phyloP scores from a whole-genome alignment of 2,329 filamentous ascomycete species.

The Triangularia verruculosa region DNA sequence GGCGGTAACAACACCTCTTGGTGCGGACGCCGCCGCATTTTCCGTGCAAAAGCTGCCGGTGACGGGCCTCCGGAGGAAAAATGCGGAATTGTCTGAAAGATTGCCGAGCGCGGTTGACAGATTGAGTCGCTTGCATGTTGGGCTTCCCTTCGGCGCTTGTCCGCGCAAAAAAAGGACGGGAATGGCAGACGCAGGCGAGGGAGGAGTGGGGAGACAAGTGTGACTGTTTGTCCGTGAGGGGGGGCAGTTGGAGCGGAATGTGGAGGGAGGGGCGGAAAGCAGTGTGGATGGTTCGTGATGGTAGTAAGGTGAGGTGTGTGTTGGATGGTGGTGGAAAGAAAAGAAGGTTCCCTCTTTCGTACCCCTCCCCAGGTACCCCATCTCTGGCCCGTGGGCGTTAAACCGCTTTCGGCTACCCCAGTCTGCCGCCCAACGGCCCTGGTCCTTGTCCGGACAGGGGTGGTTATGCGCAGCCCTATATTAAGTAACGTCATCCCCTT shows the following conservation, averaged over 20 bases:
- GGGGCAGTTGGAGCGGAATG: background rate
- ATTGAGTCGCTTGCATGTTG: slow-evolving; percentile 5
- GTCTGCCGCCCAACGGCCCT: slow-evolving; percentile 14
- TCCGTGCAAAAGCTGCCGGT: slow-evolving; percentile 4
- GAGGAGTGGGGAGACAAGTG: slow-evolving; percentile 1
- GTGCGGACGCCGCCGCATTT: background rate
- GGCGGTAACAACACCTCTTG: background rate
- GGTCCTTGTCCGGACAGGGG: slow-evolving; percentile 17
- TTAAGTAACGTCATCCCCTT: slow-evolving; percentile 29
- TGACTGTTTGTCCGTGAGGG: background rate
- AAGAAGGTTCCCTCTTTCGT: slow-evolving; percentile 1
- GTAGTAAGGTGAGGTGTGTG: slow-evolving; percentile 2
- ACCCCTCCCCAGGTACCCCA: background rate
- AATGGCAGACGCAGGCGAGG: slow-evolving; percentile 11
- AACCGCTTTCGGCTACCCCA: slow-evolving; percentile 25
- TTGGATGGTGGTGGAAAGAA: slow-evolving; percentile 1
- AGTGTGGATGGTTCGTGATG: background rate
- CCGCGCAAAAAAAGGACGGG: slow-evolving; percentile 17
- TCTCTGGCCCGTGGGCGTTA: slow-evolving; percentile 24
- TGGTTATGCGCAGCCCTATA: slow-evolving; percentile 29
- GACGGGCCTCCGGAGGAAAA: background rate
- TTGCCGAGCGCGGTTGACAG: slow-evolving; percentile 21
- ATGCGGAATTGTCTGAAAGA: slow-evolving; percentile 7
- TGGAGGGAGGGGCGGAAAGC: background rate
- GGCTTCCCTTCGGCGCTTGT: slow-evolving; percentile 17